Percentiles rank a stretch among this genome's conserved stretches.
phyloP scores from a whole-genome alignment of 148 eudicot species.

The Fagopyrum homotropicum region DNA sequence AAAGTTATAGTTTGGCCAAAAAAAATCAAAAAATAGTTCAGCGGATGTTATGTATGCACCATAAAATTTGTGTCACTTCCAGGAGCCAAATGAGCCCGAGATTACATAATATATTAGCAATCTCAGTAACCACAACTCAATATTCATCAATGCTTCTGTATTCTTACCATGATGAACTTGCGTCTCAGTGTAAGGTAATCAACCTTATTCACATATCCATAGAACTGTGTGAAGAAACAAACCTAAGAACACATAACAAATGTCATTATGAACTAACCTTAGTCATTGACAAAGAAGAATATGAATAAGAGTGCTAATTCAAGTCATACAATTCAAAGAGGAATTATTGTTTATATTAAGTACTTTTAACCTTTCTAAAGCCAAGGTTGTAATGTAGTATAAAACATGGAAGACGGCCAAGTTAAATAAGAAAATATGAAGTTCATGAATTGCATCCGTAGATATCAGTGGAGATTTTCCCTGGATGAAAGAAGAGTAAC shows the following conservation, averaged over 20 bases:
- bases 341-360: constrained; percentile 14
- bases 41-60: too few relatives aligned
- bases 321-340: constrained; percentile 25
- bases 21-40: too few relatives aligned
- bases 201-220: constrained; percentile 48
- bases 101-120: not conserved
- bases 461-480: constrained; percentile 46
- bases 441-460: constrained; percentile 43
- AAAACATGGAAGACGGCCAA: constrained; percentile 49
- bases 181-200: constrained; percentile 59
- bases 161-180: constrained; percentile 47
- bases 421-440: constrained; percentile 54
- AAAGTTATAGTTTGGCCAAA: too few relatives aligned
- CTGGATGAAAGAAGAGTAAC: too few relatives aligned
- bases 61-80: constrained; percentile 26
- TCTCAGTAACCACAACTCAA: too few relatives aligned
- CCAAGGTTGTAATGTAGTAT: constrained; percentile 41
- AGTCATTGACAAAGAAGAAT: not conserved
- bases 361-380: constrained; percentile 47
- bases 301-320: not conserved
- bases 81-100: constrained; percentile 57
- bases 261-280: not conserved
- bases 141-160: not conserved
- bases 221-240: constrained; percentile 62
- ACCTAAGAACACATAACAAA: constrained; percentile 21